Evolutionary conservation across 2,329 filamentous ascomycete species (phyloP).

Genomic region (Colletotrichum theobromicola): DNA sequence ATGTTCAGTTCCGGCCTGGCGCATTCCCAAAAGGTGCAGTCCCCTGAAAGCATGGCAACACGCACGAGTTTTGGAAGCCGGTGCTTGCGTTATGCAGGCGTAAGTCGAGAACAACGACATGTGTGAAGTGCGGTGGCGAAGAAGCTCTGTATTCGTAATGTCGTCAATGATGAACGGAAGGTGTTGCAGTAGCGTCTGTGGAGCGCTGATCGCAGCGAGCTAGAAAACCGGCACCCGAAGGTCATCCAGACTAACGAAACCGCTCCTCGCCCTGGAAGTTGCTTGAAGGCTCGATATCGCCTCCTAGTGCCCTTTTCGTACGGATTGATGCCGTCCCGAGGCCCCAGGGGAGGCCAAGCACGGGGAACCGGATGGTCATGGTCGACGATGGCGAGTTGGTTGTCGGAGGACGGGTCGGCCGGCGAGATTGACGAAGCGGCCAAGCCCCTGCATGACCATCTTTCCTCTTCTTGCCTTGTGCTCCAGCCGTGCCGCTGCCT

Average conservation of each 20-base stretch:
- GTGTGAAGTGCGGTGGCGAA: neutral
- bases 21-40: neutral
- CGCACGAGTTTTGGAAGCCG: neutral
- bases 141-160: neutral
- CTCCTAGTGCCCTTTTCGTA: neutral
- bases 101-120: neutral
- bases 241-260: neutral
- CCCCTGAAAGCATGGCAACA: neutral
- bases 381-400: neutral
- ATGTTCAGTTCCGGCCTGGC: neutral
- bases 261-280: neutral
- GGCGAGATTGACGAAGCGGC: conserved; percentile 6
- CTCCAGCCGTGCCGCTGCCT: neutral
- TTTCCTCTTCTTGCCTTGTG: neutral
- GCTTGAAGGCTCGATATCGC: neutral
- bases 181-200: neutral
- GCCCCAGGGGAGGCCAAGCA: conserved; percentile 7
- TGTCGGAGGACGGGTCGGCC: neutral
- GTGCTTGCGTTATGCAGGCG: neutral
- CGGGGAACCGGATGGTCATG: neutral
- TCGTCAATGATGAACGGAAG: neutral
- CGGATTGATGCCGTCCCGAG: neutral
- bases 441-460: neutral
- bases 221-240: neutral
- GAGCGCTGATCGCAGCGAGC: neutral